Evolutionary conservation across 2,329 filamentous ascomycete species (phyloP), one percentile per base, ranked within the genome.

Genomic region (Nigrospora sphaerica): DNA sequence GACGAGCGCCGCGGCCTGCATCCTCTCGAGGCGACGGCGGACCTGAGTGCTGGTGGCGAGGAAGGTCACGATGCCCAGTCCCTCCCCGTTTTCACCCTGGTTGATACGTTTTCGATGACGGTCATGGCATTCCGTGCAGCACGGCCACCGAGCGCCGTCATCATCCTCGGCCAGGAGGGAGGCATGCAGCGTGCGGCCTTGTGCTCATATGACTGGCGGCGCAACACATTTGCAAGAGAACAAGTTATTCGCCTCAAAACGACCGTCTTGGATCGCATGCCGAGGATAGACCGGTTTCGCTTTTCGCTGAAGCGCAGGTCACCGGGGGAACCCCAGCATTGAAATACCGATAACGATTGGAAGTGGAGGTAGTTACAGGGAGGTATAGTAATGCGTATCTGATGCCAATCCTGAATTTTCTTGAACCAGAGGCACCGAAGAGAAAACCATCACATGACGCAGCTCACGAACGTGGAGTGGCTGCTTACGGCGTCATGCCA

Each of bases 151-250:
- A 51, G 33, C 6, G 31, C 46, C 2, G 47, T 51, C 3, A 42
- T 53, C 4, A 38, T 53, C 4, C 49, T 45, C 37, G 49, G 51
- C 12, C 51, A 45, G 1, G 51, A 53, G 36, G 49, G 49, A 11
- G 51, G 47, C 10, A 53, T 53, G 51, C 51, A 53, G 37, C 46
- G 51, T 19, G 47, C 39, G 12, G 40, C 51, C 3, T 36, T 51
- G 19, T 51, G 49, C 19, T 51, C 49, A 12, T 51, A 53, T 12
- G 45, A 51, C 32, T 51, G 51, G 49, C 34, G 32, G 19, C 37
- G 38, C 2, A 39, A 34, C n/a, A 46, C 16, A 4, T 52, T 53
- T n/a, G 38, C 45, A 1, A 43, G 47, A 12, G 47, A 52, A 28
- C 34, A 49, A 19, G 46, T 53, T 3, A 42, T 51, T 14, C 47